Base-by-base conservation (phyloP, 805 yeast genomes). In the Saturnispora ahearnii region DNA sequence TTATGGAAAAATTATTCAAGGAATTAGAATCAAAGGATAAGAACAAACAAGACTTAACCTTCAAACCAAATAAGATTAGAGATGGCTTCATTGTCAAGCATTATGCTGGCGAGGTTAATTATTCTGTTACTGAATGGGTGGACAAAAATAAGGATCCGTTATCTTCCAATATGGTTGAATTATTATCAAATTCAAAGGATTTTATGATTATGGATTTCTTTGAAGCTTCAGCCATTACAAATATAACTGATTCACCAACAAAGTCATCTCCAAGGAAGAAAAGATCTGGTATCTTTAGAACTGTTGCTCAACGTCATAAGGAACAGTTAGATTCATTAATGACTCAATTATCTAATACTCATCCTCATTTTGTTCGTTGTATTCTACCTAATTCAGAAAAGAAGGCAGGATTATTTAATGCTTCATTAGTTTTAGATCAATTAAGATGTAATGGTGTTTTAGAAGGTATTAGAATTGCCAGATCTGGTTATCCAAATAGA, bases 71-170 rank as follows among this genome's bases (percentile, higher is more conserved):
- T 50, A 82, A 84, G 57, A 73, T 82, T 42, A 75, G 82, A 52
- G 79, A 77, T 57, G 96, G 95, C 3, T 93, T 93, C 60, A 73
- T 87, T 5, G 72, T 93, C 21, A 82, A 84, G 52, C 99, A 93
- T 67, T 93, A 93, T 67, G 99, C 99, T 24, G 97, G 96, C 9
- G 82, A 81, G 51, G 99, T 93, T n/a, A 96, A 90, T 59, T 93
- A 93, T 65, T 78, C 86, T 32, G 84, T 88, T 22, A 90, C 84
- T 18, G 91, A 90, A 31, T 93, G 99, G 99, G 69, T 93, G 26
- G 87, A 87, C 54, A 93, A 93, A 67, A 93, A 93, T 63, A 87
- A 86, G 57, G 99, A 93, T 62, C 99, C 98, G 0, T 72, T 93
- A 36, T 87, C 82, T 58, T 95, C 87, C 45, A 78, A 81, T 50